These are phyloP conservation scores for Diaporthe sp. DNA, from an alignment of 2,329 filamentous ascomycete genomes.

Conservation along the genomic window DNA sequence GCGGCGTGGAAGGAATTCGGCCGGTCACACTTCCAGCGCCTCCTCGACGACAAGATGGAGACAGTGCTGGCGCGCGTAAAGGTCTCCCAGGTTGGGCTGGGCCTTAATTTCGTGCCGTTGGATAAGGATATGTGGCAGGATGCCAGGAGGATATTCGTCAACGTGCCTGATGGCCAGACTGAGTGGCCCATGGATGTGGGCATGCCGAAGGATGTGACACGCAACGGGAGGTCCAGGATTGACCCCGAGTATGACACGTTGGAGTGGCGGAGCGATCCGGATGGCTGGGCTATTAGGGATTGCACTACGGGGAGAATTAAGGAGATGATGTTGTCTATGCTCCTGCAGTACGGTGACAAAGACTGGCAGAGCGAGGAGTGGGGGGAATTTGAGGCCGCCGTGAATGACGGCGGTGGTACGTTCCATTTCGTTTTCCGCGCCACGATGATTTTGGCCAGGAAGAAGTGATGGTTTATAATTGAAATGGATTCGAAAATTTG, in stretches of 20 bases:
- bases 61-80: background rate
- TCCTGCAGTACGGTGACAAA: background rate
- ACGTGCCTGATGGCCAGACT: slow-evolving; percentile 2
- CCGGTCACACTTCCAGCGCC: background rate
- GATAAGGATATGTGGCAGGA: background rate
- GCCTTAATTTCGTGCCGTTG: slow-evolving; percentile 18
- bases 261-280: background rate
- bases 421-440: background rate
- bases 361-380: slow-evolving; percentile 16
- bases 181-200: slow-evolving; percentile 1
- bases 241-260: background rate
- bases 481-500: background rate
- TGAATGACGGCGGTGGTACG: background rate
- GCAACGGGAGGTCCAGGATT: background rate
- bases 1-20: background rate
- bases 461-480: background rate
- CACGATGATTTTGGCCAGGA: slow-evolving; percentile 1
- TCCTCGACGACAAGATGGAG: background rate
- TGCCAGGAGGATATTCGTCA: slow-evolving; percentile 12
- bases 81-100: background rate
- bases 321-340: background rate
- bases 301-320: background rate
- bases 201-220: background rate
- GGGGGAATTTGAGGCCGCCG: background rate
- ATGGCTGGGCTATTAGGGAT: background rate